Evolutionary conservation across 305 asterid species (phyloP).

Genomic region (Petunia hybrid): DNA sequence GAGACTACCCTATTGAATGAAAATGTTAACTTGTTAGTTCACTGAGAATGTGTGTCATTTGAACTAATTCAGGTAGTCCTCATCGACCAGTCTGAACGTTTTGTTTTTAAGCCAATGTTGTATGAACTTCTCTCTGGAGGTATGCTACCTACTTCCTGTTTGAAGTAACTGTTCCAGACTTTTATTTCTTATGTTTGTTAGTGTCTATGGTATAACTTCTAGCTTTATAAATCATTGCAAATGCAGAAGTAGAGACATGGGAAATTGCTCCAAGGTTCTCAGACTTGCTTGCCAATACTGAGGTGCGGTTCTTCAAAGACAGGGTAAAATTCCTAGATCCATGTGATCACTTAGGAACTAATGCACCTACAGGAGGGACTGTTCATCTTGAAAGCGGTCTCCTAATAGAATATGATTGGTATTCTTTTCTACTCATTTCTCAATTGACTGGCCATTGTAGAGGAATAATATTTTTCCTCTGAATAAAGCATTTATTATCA

Average conservation of each 20-base stretch:
- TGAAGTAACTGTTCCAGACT: background rate
- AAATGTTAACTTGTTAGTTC: constrained; percentile 23
- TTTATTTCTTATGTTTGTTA: constrained; percentile 31
- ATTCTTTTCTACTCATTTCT: constrained; percentile 42
- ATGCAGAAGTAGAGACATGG: constrained; percentile 96
- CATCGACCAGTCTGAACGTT: constrained; percentile 89
- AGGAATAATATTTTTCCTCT: constrained; percentile 1
- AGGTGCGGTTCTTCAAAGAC: constrained; percentile 77
- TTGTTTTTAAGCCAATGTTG: constrained; percentile 92
- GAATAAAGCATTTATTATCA: background rate
- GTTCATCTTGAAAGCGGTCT: constrained; percentile 93
- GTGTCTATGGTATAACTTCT: constrained; percentile 25
- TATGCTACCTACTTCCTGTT: constrained; percentile 45
- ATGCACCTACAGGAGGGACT: constrained; percentile 62
- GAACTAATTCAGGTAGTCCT: constrained; percentile 71
- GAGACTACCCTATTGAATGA: too few species aligned
- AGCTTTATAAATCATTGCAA: constrained; percentile 35
- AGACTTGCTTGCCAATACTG: constrained; percentile 78
- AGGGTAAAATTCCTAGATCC: constrained; percentile 77
- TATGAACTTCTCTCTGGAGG: constrained; percentile 98
- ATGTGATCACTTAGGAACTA: constrained; percentile 64
- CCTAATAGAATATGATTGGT: constrained; percentile 94
- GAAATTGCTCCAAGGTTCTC: constrained; percentile 96
- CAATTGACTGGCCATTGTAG: constrained; percentile 5
- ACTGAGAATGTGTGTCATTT: constrained; percentile 30